phyloP scores from a whole-genome alignment of 176 grass and related monocot genomes.

The Leersia perrieri region DNA sequence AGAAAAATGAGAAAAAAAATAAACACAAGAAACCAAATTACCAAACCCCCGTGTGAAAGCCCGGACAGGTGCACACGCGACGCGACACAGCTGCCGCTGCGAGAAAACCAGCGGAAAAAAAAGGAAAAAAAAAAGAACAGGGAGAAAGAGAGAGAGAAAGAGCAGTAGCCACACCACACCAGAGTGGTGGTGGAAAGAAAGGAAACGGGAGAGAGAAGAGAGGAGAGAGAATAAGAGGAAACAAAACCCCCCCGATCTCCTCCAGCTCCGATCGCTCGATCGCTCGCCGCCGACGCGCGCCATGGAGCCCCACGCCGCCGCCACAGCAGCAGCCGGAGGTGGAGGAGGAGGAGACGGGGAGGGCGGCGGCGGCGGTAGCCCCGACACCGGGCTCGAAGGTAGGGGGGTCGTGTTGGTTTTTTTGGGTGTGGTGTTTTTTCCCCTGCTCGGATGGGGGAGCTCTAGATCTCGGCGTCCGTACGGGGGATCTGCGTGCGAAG shows the following conservation, averaged over 20 bases:
- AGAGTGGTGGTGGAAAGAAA: slow-evolving; percentile 41
- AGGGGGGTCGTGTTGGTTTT: background rate
- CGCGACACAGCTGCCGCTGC: slow-evolving; percentile 9
- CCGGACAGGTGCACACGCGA: slow-evolving; percentile 41
- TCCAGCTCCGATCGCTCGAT: slow-evolving; percentile 29
- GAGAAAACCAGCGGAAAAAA: slow-evolving; percentile 36
- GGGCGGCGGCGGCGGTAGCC: slow-evolving; percentile 31
- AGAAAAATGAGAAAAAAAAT: no score
- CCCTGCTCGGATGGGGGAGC: background rate
- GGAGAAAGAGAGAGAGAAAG: background rate
- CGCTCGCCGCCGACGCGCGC: slow-evolving; percentile 19
- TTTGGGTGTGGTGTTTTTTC: no score
- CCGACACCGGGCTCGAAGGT: slow-evolving; percentile 76
- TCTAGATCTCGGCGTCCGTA: slow-evolving; percentile 30
- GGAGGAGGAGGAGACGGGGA: slow-evolving; percentile 2
- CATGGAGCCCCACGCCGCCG: slow-evolving; percentile 43
- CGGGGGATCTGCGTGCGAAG: slow-evolving; percentile 34
- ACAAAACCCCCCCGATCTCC: slow-evolving; percentile 40
- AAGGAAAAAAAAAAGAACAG: background rate
- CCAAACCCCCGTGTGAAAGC: slow-evolving; percentile 25
- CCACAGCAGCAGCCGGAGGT: background rate
- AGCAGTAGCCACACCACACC: slow-evolving; percentile 38
- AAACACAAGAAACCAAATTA: background rate
- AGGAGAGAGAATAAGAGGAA: slow-evolving; percentile 16
- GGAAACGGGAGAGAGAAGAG: slow-evolving; percentile 24